Evolutionary conservation across 148 eudicot genomes (phyloP).

Genomic region (Rhododendron griersonianum): DNA sequence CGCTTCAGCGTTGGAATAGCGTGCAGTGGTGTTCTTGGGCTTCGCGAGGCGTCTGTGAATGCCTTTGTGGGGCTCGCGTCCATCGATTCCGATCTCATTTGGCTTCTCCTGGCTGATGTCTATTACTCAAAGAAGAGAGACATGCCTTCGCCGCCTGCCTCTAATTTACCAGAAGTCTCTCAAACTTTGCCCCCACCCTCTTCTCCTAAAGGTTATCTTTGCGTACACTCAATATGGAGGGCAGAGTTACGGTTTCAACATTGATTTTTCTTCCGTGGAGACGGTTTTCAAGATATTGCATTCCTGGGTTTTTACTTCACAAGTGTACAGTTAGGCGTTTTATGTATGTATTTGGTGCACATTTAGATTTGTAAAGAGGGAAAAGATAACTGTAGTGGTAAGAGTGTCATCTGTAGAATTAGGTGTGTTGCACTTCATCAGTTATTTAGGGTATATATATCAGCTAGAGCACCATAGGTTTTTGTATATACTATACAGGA

Average conservation of each 20-base stretch:
- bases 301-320: slow-evolving; percentile 29
- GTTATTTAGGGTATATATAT: background rate
- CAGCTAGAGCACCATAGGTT: background rate
- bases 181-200: no score
- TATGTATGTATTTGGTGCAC: background rate
- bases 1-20: no score
- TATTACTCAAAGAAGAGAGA: no score
- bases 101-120: no score
- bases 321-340: slow-evolving; percentile 18
- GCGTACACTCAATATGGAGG: slow-evolving; percentile 58
- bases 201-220: no score
- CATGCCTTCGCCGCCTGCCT: no score
- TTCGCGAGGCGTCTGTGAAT: no score
- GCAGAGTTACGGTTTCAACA: slow-evolving; percentile 77
- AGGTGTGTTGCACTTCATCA: background rate
- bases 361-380: background rate
- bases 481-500: background rate
- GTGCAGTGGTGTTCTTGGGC: no score
- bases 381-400: background rate
- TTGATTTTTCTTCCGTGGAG: slow-evolving; percentile 61
- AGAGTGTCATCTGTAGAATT: background rate
- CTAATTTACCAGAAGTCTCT: no score
- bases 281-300: slow-evolving; percentile 47
- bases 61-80: no score
- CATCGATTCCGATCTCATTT: no score